Base-by-base conservation (phyloP, 192 early-diverging fungal genomes). In the Chytriomyces hyalinus region DNA sequence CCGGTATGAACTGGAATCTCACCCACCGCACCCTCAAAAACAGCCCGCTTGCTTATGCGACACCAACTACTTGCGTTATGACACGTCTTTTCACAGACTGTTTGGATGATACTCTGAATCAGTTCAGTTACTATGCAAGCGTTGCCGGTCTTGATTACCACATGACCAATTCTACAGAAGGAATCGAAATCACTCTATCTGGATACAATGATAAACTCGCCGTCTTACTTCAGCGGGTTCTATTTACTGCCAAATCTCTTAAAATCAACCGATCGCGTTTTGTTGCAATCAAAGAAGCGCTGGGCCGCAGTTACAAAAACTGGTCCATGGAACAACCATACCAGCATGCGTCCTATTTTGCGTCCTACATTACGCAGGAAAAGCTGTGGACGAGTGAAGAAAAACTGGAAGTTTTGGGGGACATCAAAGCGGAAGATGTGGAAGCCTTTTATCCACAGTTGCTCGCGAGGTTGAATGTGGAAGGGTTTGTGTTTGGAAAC, bases 121-220 rank as follows among this genome's bases (percentile, higher is more conserved):
- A 97, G 74, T 91, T 92, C 72, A 89, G 93, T 0, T 98, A 99
- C 80, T 93, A 94, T 76, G 97, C 96, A 10, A 90, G 92, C 77
- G 87, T 95, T 2, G 95, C 96, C 5, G 97, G 95, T 6, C 79
- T 98, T 50, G 86, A 84, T 70, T 97, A 94, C 65, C 87, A 86
- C 46, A 83, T 96, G 71, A 87, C 91, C 65, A 89, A 90, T 72
- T 87, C 84, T 49, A 81, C 90, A 17, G 92, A 95, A 62, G 86
- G 86, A 48, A 74, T 84, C 48, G 80, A 80, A 73, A 81, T 98
- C 61, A 84, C 84, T 13, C 76, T 96, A 11, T 85, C 84, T 47
- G 97, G 97, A 20, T 98, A 94, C 80, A 96, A 94, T 72, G 94
- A 97, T 84, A 97, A 97, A 80, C 83, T 96, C 0, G 77, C 83